Evolutionary conservation across 305 asterid genomes (phyloP).

Genomic region (Solanum hybrid): DNA sequence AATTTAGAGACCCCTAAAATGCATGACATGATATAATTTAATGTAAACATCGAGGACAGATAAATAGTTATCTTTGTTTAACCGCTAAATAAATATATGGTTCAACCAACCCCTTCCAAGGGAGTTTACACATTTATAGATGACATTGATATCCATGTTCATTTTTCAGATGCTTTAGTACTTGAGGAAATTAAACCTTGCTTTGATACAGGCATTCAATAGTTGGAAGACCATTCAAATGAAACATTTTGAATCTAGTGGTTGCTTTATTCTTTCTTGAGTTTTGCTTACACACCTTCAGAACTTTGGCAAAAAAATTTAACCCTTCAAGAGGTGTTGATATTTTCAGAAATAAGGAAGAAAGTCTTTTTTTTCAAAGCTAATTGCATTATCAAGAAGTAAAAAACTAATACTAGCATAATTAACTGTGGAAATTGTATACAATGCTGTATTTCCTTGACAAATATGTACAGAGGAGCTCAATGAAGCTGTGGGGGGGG

Average conservation of each 20-base stretch:
- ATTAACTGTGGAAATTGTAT: neutral
- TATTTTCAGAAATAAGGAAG: neutral
- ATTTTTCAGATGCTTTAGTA: neutral
- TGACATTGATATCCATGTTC: neutral
- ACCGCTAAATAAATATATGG: neutral
- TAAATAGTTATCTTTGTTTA: neutral
- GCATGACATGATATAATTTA: neutral
- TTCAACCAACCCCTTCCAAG: neutral
- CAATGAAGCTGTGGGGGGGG: neutral
- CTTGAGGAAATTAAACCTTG: neutral
- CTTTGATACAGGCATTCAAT: neutral
- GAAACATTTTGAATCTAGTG: neutral
- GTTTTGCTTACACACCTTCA: neutral
- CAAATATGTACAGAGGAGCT: neutral
- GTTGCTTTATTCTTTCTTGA: neutral
- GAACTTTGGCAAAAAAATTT: neutral
- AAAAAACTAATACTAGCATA: neutral
- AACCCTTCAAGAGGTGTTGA: neutral
- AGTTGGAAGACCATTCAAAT: neutral
- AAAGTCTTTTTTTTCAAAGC: neutral
- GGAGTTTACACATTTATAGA: neutral
- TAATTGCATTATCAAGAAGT: neutral
- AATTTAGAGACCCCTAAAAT: neutral
- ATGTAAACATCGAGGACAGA: neutral
- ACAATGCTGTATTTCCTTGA: neutral